Percentiles rank a stretch among this genome's conserved stretches.
Conservation (phyloP, 2,329 filamentous ascomycete genomes). For the Colletotrichum echinochloae region DNA sequence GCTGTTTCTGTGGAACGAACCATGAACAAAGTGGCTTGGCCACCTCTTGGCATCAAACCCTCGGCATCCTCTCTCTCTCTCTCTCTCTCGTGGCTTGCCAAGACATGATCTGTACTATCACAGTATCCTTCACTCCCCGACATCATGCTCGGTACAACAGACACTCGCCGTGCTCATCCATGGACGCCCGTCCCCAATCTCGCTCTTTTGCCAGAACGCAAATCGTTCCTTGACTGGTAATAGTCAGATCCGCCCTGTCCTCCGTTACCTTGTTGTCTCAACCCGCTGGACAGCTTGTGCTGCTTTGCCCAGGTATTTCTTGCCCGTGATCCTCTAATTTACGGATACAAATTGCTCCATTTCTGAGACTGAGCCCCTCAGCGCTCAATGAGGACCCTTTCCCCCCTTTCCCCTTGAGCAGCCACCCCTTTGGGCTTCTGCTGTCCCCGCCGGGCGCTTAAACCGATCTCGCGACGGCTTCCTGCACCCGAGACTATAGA, state of each 20-base stretch:
- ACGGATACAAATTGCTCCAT: conserved; percentile 18
- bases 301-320: conserved; percentile 1
- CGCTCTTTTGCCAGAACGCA: conserved; percentile 14
- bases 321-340: conserved; percentile 13
- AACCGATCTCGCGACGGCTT: conserved; percentile 37
- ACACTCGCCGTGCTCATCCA: too few relatives aligned
- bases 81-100: background rate
- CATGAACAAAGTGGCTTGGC: conserved; percentile 8
- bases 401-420: background rate
- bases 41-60: conserved; percentile 19
- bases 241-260: conserved; percentile 27
- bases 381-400: background rate
- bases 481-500: conserved; percentile 33
- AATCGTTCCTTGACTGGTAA: conserved; percentile 12
- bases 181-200: background rate
- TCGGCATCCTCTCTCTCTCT: conserved; percentile 1
- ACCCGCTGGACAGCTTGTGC: conserved; percentile 23
- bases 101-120: conserved; percentile 21
- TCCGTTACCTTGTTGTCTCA: conserved; percentile 17
- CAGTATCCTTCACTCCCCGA: conserved; percentile 12
- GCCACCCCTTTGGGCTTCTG: conserved; percentile 10
- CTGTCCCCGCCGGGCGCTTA: conserved; percentile 23
- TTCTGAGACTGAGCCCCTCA: conserved; percentile 14
- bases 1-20: conserved; percentile 29
- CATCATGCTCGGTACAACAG: conserved; percentile 9